A percentile compares a stretch with the other conserved stretches of the same genome.
Evolutionary conservation across 768 basidiomycete species (phyloP).

Genomic region (Crepidotus variabilis): DNA sequence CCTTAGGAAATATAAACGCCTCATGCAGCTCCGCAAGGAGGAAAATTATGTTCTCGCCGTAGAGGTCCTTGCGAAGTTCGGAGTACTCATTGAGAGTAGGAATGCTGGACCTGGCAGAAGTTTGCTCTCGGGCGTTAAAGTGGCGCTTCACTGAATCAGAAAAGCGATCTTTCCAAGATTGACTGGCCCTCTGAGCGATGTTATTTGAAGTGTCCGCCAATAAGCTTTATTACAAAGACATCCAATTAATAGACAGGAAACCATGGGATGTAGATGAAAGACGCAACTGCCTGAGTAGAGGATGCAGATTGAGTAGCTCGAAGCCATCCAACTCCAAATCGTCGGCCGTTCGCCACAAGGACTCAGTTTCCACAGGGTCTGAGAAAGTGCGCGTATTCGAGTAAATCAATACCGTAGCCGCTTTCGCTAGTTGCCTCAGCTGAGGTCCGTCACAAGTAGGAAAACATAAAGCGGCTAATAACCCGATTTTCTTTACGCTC

Average conservation of each 20-base stretch:
- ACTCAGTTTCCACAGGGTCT: not conserved
- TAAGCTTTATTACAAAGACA: not conserved
- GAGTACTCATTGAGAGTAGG: constrained; percentile 43
- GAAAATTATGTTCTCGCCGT: constrained; percentile 46
- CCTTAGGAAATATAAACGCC: constrained; percentile 35
- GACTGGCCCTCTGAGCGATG: not conserved
- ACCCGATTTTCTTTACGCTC: constrained; percentile 32
- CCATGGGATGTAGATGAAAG: constrained; percentile 3
- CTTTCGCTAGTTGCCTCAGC: constrained; percentile 47
- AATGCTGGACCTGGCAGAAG: constrained; percentile 25
- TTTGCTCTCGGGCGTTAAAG: no score
- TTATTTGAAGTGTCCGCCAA: not conserved
- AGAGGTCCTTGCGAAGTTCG: constrained; percentile 40
- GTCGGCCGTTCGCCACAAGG: no score
- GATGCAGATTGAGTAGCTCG: constrained; percentile 21
- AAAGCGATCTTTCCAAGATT: constrained; percentile 4
- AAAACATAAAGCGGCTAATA: constrained; percentile 57
- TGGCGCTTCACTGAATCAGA: constrained; percentile 24
- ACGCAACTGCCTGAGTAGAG: constrained; percentile 34
- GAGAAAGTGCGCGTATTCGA: constrained; percentile 26
- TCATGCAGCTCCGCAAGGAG: constrained; percentile 51
- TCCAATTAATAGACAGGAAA: constrained; percentile 2
- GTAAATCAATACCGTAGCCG: constrained; percentile 40
- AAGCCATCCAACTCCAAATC: constrained; percentile 8
- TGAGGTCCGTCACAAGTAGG: constrained; percentile 57